Conservation (phyloP, 2,329 filamentous ascomycete genomes). For the Iodosphaeria phyllophila region DNA sequence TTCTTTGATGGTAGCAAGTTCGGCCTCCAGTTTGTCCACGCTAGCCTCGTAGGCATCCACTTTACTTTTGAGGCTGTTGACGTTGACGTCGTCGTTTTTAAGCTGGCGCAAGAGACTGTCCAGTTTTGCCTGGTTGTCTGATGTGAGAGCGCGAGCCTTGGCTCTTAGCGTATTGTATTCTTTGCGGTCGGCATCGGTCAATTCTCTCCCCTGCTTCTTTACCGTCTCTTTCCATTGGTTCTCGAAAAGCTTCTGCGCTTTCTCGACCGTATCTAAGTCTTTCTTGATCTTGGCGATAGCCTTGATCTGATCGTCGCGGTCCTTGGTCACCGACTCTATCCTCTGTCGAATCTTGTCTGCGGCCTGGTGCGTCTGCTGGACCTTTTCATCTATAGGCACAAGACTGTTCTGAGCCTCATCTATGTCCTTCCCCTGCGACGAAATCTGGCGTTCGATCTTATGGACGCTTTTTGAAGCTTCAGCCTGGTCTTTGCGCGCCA, state of each 20-base stretch:
- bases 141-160: slow-evolving; percentile 69
- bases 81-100: slow-evolving; percentile 80
- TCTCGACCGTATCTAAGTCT: slow-evolving; percentile 69
- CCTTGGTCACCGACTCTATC: slow-evolving; percentile 53
- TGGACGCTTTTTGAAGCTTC: slow-evolving; percentile 57
- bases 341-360: slow-evolving; percentile 48
- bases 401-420: slow-evolving; percentile 74
- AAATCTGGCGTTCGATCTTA: slow-evolving; percentile 73
- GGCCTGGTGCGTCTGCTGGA: slow-evolving; percentile 57
- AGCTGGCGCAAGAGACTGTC: slow-evolving; percentile 76
- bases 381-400: slow-evolving; percentile 83
- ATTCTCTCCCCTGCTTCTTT: slow-evolving; percentile 69
- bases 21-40: slow-evolving; percentile 53
- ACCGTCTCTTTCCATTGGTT: slow-evolving; percentile 70
- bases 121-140: slow-evolving; percentile 63
- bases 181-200: slow-evolving; percentile 71
- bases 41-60: slow-evolving; percentile 62
- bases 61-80: slow-evolving; percentile 75
- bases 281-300: slow-evolving; percentile 60
- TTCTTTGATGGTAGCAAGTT: slow-evolving; percentile 50
- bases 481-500: slow-evolving; percentile 67
- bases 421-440: slow-evolving; percentile 67
- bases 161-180: slow-evolving; percentile 75
- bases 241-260: slow-evolving; percentile 77
- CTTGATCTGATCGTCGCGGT: slow-evolving; percentile 52